These are phyloP conservation scores for Trametes punicea DNA, from an alignment of 768 basidiomycete species.

Conservation along the genomic window DNA sequence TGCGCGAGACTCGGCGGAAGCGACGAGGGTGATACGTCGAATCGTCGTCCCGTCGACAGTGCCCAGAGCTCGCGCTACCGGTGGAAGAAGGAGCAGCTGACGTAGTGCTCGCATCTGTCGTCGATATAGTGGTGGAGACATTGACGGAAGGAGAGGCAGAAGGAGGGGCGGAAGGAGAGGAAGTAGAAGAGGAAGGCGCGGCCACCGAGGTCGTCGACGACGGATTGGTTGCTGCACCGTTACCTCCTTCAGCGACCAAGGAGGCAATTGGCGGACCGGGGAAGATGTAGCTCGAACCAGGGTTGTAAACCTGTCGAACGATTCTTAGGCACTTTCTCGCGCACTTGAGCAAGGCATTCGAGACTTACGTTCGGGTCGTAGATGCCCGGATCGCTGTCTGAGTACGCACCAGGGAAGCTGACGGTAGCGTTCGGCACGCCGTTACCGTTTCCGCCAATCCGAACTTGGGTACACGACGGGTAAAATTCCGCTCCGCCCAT, in stretches of 20 bases:
- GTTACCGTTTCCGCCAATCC: constrained; percentile 50
- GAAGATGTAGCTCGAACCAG: constrained; percentile 22
- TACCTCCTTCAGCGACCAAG: constrained; percentile 5
- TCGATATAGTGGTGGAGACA: neutral
- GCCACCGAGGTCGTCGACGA: too few species aligned
- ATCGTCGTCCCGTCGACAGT: neutral
- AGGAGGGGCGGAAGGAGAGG: neutral
- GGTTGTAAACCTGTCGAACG: constrained; percentile 20
- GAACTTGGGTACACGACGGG: constrained; percentile 58
- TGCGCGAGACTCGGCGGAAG: constrained; percentile 10
- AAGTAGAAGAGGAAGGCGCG: too few species aligned
- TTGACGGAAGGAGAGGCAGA: neutral
- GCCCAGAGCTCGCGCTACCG: neutral
- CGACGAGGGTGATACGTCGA: constrained; percentile 1
- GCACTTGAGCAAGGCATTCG: neutral
- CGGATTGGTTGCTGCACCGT: neutral
- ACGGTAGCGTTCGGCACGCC: constrained; percentile 51
- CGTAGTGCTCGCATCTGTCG: neutral
- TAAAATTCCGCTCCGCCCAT: constrained; percentile 72
- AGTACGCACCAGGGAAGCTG: constrained; percentile 70
- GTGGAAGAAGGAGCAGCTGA: neutral
- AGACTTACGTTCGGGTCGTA: constrained; percentile 38
- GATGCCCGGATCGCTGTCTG: constrained; percentile 68
- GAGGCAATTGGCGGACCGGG: constrained; percentile 24
- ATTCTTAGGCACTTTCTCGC: neutral